Conservation (phyloP, 768 basidiomycete genomes). For the Mrakia gelida region DNA sequence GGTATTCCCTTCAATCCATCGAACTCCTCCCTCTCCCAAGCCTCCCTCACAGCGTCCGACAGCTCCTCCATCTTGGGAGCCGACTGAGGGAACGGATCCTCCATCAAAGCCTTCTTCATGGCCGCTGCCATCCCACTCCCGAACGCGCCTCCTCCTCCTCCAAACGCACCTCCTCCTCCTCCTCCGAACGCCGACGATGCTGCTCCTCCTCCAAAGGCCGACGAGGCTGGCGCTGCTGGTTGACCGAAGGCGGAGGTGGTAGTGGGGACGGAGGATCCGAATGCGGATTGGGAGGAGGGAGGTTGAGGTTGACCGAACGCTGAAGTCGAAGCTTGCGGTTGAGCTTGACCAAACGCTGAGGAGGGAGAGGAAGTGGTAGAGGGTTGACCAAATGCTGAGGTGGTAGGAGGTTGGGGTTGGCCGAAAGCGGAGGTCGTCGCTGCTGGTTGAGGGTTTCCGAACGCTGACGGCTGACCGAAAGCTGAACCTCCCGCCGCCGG, state of each 20-base stretch:
- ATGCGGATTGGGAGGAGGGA: slow-evolving; percentile 6
- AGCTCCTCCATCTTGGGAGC: slow-evolving; percentile 18
- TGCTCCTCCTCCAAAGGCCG: slow-evolving; percentile 11
- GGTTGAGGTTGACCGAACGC: slow-evolving; percentile 25
- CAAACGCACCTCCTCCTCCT: not conserved
- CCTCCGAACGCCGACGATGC: slow-evolving; percentile 17
- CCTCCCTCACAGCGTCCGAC: slow-evolving; percentile 11
- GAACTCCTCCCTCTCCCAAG: slow-evolving; percentile 29
- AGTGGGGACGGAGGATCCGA: not conserved
- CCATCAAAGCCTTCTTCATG: not conserved
- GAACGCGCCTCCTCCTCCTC: slow-evolving; percentile 13
- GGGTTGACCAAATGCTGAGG: slow-evolving; percentile 8
- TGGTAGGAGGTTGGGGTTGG: not conserved
- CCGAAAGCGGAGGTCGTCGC: slow-evolving; percentile 11
- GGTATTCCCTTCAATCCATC: slow-evolving; percentile 22
- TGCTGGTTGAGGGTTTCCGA: not conserved
- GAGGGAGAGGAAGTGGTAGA: not conserved
- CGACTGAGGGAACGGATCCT: slow-evolving; percentile 13
- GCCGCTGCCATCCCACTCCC: slow-evolving; percentile 1
- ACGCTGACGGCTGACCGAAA: no score
- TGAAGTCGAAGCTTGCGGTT: slow-evolving; percentile 1
- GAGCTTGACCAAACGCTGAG: slow-evolving; percentile 14
- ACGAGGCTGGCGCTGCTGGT: not conserved
- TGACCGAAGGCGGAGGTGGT: not conserved
- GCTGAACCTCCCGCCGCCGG: not conserved